Base-by-base conservation (phyloP, 1,284 basidiomycete genomes). In the Blastosporella zonata region DNA sequence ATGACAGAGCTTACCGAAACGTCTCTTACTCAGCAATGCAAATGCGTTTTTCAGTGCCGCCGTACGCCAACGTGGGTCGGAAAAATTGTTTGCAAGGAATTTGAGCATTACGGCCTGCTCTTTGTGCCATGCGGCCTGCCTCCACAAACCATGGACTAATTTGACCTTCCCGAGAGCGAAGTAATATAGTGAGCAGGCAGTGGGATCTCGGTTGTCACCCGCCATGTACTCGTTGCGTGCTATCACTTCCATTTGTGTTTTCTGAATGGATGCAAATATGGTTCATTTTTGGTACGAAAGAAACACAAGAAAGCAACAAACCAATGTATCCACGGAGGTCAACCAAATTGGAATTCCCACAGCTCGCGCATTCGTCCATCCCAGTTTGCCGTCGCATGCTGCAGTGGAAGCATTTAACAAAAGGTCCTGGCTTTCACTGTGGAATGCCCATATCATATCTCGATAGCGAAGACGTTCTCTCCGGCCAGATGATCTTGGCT, bases 21-120 rank as follows among this genome's bases (percentile, higher is more conserved):
- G 82, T 55, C 87, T 89, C 69, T 95, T 97, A 63, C 91, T 82
- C 52, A 99, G 67, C 31, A 99, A 71, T 1, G 93, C 93, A 68
- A 89, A 99, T 1, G 97, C 97, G 64, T 99, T 99, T 75, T 99
- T 99, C 52, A 90, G 70, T 1, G 97, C 96, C 0, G 95, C 95
- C 12, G 90, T 93, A 55, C 83, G 84, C 96, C 96, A 98, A 15
- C 93, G 79, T 1, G 84, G 72, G 54, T 87, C 74, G 2, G 77
- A 77, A 61, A 99, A 99, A 67, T 99, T 90, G 61, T 99, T 96
- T 27, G 81, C 75, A 2, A 99, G 68, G 68, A 99, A 98, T 60
- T 90, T 93, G 46, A 97, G 75, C 95, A 96, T 99, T 52, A 86
- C 65, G 5, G 75, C 62, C 61, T 97, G 93, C 58, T 99, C 97